These are phyloP conservation scores for Pontederia crassipes DNA, from an alignment of 176 grass and related monocot species.

Conservation along the genomic window DNA sequence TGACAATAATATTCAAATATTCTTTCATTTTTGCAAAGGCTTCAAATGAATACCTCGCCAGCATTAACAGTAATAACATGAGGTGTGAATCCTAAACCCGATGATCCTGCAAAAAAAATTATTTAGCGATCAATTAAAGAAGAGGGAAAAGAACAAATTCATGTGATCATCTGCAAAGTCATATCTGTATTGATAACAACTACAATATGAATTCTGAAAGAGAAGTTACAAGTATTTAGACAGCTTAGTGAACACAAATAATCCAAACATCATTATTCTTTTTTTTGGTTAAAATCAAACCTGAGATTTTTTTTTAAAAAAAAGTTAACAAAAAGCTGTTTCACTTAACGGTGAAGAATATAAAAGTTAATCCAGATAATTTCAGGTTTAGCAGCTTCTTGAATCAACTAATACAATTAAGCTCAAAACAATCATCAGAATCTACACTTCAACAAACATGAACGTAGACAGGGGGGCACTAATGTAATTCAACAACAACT, in stretches of 20 bases:
- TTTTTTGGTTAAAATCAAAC: too few species aligned
- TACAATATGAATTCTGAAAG: too few species aligned
- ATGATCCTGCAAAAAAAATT: conserved; percentile 43
- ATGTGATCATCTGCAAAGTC: neutral
- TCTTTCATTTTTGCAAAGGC: neutral
- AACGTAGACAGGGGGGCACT: neutral
- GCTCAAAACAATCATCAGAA: neutral
- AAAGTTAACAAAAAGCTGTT: too few species aligned
- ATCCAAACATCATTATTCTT: too few species aligned
- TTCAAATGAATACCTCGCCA: conserved; percentile 67
- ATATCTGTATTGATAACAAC: too few species aligned
- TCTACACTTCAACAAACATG: neutral
- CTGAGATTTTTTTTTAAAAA: too few species aligned
- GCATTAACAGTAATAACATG: conserved; percentile 89
- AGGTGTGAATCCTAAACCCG: conserved; percentile 83
- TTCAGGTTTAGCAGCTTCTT: too few species aligned
- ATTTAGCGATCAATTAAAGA: neutral
- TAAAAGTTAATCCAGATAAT: too few species aligned
- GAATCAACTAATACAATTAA: neutral
- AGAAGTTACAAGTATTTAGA: too few species aligned
- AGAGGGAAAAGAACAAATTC: conserved; percentile 1
- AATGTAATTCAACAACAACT: neutral
- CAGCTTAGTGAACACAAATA: too few species aligned
- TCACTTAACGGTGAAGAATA: too few species aligned
- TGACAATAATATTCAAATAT: too few species aligned